Base-by-base conservation (phyloP, 148 eudicot genomes). In the Chenopodium formosanum region DNA sequence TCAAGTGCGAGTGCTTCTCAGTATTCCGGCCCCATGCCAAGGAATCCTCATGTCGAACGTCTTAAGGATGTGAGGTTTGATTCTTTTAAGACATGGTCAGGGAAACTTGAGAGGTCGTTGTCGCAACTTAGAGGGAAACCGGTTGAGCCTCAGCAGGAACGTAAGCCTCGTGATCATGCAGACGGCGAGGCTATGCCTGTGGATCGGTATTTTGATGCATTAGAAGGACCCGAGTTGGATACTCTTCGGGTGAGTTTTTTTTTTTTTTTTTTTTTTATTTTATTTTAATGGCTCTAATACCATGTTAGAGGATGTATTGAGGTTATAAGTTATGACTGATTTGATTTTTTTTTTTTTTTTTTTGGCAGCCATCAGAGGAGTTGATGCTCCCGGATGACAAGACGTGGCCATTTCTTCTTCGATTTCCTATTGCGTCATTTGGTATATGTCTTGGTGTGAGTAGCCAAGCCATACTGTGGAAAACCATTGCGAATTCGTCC, bases 401-500 rank as follows among this genome's bases (percentile, higher is more conserved):
- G 85, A 80, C 10, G n/a, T 96, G 99, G 99, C 99, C 99, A 1
- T 96, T 96, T 84, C 94, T 96, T 76, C 95, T 96, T 16, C 90
- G 99, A 1, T 92, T 81, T 81, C 94, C 94, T 0, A 83, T 96
- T 60, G 84, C 91, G 23, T 87, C 97, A 37, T 96, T 94, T 76
- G 97, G 99, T 88, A 90, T 94, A 73, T 92, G 98, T 82, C 95
- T 96, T 2, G 99, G 99, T n/a, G 80, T 96, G 11, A 89, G 95
- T 83, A 94, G 99, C 86, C 99, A 96, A 89, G 93, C 95, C 32
- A 85, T 91, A 14, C 74, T 96, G 86, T 96, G 99, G 99, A 94
- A 96, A 67, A 84, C 82, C 22, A 77, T 96, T 19, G 92, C 97
- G 2, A 80, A 87, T 40, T 84, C 95, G 14, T 79, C 81, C 6